phyloP scores from a whole-genome alignment of 2,329 filamentous ascomycete species.

The Aureobasidium sp. region DNA sequence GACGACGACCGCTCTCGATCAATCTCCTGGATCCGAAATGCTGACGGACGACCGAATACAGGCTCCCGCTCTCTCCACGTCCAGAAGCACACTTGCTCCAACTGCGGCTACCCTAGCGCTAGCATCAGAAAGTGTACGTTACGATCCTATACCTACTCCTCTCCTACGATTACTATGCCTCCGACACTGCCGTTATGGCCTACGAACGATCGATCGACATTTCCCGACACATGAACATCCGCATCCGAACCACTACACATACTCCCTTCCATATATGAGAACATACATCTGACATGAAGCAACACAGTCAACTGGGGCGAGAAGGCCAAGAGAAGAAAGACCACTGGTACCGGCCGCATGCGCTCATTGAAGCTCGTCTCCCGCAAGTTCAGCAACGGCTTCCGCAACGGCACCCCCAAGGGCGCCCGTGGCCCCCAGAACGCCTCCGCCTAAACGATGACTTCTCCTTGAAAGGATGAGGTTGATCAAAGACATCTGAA shows the following conservation, averaged over 20 bases:
- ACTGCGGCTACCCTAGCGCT: slow-evolving; percentile 94
- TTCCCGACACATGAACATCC: neutral
- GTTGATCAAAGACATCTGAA: neutral
- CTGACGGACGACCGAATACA: slow-evolving; percentile 34
- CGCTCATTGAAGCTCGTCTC: slow-evolving; percentile 88
- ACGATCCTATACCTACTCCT: neutral
- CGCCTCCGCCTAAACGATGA: slow-evolving; percentile 15
- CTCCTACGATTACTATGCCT: neutral
- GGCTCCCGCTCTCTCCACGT: slow-evolving; percentile 97
- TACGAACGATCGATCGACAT: neutral
- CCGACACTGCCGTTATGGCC: neutral
- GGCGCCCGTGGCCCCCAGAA: slow-evolving; percentile 61
- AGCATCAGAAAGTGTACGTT: slow-evolving; percentile 98
- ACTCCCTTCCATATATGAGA: neutral
- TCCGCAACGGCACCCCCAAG: slow-evolving; percentile 85
- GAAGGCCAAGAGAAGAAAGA: slow-evolving; percentile 99
- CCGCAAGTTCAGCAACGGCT: slow-evolving; percentile 95
- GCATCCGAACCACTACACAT: neutral
- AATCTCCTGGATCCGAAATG: slow-evolving; percentile 17
- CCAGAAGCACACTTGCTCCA: slow-evolving; percentile 97
- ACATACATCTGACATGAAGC: slow-evolving; percentile 16
- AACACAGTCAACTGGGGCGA: slow-evolving; percentile 93
- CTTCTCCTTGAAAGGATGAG: neutral
- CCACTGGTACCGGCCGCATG: slow-evolving; percentile 93
- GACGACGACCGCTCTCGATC: neutral